Evolutionary conservation across 805 yeast genomes (phyloP).

Genomic region (Wickerhamiella kurtzmanii): DNA sequence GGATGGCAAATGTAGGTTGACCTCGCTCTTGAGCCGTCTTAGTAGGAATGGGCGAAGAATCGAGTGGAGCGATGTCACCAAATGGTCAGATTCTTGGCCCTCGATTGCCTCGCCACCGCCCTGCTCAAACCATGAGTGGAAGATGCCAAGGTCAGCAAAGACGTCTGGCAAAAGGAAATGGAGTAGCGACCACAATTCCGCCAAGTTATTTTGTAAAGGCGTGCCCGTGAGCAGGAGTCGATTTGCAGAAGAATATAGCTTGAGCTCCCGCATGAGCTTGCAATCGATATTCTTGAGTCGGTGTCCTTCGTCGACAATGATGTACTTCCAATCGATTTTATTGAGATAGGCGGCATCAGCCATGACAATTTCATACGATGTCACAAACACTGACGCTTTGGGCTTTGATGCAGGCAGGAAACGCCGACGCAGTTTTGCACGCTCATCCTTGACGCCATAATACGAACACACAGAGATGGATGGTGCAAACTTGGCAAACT

Average conservation of each 20-base stretch:
- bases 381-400: conserved; percentile 44
- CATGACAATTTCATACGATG: conserved; percentile 72
- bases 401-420: conserved; percentile 10
- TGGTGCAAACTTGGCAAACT: conserved; percentile 65
- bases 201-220: conserved; percentile 80
- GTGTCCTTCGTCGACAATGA: conserved; percentile 94
- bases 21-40: conserved; percentile 67
- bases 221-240: conserved; percentile 86
- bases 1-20: conserved; percentile 58
- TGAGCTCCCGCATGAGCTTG: conserved; percentile 56
- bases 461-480: conserved; percentile 43
- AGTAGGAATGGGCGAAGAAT: conserved; percentile 79
- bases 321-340: conserved; percentile 55
- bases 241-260: conserved; percentile 45
- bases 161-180: conserved; percentile 89
- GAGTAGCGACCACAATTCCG: conserved; percentile 82
- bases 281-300: conserved; percentile 77
- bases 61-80: conserved; percentile 69
- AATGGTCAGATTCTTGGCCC: conserved; percentile 41
- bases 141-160: conserved; percentile 75
- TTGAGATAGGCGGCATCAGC: conserved; percentile 48
- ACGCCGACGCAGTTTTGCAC: conserved; percentile 33
- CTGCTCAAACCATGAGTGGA: conserved; percentile 86
- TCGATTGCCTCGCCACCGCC: conserved; percentile 41
- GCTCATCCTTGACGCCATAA: conserved; percentile 46